A percentile compares a stretch with the other conserved stretches of the same genome.
phyloP scores from a whole-genome alignment of 202 grass and related monocot genomes.

The Cymbopogon flexuosus region DNA sequence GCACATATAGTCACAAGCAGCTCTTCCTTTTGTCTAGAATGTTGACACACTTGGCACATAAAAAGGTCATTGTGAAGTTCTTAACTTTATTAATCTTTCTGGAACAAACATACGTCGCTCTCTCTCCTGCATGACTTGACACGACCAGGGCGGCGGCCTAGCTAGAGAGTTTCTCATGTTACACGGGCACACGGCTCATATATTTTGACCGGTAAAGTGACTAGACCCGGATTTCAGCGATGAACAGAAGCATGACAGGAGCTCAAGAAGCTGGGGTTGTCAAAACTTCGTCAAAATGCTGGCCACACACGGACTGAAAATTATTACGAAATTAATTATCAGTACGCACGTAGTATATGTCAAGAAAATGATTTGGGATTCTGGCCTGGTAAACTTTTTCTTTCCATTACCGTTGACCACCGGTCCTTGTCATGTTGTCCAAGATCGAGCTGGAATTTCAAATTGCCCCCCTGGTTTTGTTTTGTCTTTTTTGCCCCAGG shows the following conservation, averaged over 20 bases:
- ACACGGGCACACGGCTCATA: neutral
- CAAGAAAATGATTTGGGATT: neutral
- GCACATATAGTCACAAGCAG: neutral
- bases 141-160: neutral
- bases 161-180: neutral
- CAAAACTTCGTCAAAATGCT: constrained; percentile 1
- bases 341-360: neutral
- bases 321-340: neutral
- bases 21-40: neutral
- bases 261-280: neutral
- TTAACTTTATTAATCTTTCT: neutral
- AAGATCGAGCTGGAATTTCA: neutral
- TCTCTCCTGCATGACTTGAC: neutral
- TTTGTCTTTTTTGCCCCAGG: neutral
- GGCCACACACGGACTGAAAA: neutral
- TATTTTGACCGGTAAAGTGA: neutral
- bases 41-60: neutral
- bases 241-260: neutral
- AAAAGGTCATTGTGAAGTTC: neutral
- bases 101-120: neutral
- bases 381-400: neutral
- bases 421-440: neutral
- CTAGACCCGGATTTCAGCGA: neutral
- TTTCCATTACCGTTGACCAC: neutral
- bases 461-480: neutral